Base-by-base conservation (phyloP, 257 asterid species). In the Oldenlandia corymbosa region DNA sequence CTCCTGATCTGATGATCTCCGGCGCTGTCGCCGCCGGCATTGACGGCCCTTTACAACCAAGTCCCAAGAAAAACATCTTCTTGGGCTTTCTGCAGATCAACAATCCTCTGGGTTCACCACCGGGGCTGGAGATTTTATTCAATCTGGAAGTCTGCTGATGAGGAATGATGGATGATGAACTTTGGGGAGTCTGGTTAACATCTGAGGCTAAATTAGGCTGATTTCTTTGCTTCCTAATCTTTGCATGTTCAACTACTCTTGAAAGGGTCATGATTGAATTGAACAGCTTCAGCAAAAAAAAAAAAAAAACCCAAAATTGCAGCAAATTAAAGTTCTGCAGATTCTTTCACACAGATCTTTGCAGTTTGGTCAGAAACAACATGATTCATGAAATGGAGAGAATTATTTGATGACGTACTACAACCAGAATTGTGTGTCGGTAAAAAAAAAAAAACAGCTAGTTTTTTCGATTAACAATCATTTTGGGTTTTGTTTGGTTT, bases 21-120 rank as follows among this genome's bases (percentile, higher is more conserved):
- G 73, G 62, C 14, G 39, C 68, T 23, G 76, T n/a, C 18, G 50
- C 60, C 26, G 50, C 60, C 26, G 69, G 60, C 57, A 61, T 63
- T 60, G 78, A 21, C 7, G 64, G 17, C 61, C 81, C 80, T 62
- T 68, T 76, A 68, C 87, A 85, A 34, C 87, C 85, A 50, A 85
- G 68, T 56, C 86, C 85, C 65, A 67, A 58, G 60, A 65, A 17
- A 52, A 75, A 71, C 50, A 34, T 72, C n/a, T 67, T 76, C 74
- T 72, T 76, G 10, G 77, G 32, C 26, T 75, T 70, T 24, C 52
- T 48, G 50, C 66, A 16, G 41, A 17, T 6, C 13, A 41, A 28
- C 23, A 62, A 34, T 54, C 30, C 76, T 53, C 68, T 69, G 50
- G 82, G 64, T 48, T 75, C 78, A 53, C 71, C 78, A 60, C 31